Base-by-base conservation (phyloP, 1,284 basidiomycete species). In the Trichosporon inkin region DNA sequence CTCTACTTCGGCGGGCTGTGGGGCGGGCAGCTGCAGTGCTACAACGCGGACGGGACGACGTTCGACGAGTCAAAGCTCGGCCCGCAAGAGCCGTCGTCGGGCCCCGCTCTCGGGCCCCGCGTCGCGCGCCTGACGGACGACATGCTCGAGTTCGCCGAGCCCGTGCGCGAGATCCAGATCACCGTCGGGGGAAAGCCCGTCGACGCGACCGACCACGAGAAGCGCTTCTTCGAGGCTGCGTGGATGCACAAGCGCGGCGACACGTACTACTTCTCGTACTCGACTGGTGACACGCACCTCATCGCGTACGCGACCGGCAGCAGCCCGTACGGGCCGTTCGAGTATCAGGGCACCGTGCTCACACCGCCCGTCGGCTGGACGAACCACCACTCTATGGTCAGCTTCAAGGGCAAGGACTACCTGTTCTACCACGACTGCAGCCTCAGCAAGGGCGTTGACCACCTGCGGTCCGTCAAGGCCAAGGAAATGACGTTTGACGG, bases 401-500 rank as follows among this genome's bases (percentile, higher is more conserved):
- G 71, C 62, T 65, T 70, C 53, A 61, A 71, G 35, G 68, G 64
- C 36, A 71, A 67, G 58, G 64, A 62, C 59, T 74, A 63, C 56
- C 62, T 74, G 56, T 74, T 74, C 68, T 71, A 72, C 64, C 71
- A 72, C 60, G 71, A 74, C 63, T 71, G 70, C 63, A 63, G 67
- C 44, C 52, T 72, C 34, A 70, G 68, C 53, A 68, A 68, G 51
- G 70, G 70, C 16, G 69, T 70, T 11, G 63, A 67, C 56, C 71
- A 74, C 60, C 63, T 74, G 24, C 56, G 72, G 6, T 69, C 67
- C 24, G 69, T 65, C 17, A 72, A 72, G 62, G 63, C 61, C 1
- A 60, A 64, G 40, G 70, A 74, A 63, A 62, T 74, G 34, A 32
- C 62, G 24, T 74, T 71, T 53, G 69, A 70, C 47, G 58, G 52